Evolutionary conservation across 345 rosid species (phyloP).

Genomic region (Limnanthes douglasii): DNA sequence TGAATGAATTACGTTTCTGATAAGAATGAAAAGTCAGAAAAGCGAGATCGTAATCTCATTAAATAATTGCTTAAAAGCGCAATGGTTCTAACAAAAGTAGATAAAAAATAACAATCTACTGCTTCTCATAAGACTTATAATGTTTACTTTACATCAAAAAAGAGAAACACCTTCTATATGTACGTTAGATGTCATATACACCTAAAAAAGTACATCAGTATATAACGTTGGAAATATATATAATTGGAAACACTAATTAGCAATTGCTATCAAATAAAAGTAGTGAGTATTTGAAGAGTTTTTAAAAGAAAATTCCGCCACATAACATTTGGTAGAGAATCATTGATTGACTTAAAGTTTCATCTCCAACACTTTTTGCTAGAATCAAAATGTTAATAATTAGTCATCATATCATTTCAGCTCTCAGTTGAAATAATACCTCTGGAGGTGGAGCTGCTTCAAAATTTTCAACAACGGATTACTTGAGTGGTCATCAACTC

Average conservation of each 20-base stretch:
- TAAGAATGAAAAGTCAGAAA: too few relatives aligned
- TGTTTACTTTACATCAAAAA: conserved; percentile 1
- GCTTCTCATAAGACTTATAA: background rate
- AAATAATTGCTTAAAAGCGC: too few relatives aligned
- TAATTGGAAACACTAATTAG: conserved; percentile 3
- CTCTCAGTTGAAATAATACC: too few relatives aligned
- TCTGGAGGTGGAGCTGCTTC: too few relatives aligned
- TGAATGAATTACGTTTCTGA: too few relatives aligned
- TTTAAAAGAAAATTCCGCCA: conserved; percentile 32
- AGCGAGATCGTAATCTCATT: too few relatives aligned
- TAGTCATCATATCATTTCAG: conserved; percentile 98
- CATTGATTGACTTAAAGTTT: conserved; percentile 46
- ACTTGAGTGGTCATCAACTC: too few relatives aligned
- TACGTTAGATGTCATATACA: conserved; percentile 94
- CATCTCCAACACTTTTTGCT: conserved; percentile 48
- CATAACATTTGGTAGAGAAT: conserved; percentile 74
- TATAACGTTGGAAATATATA: conserved; percentile 38
- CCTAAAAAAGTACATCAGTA: conserved; percentile 74
- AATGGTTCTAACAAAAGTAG: too few relatives aligned
- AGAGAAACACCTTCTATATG: conserved; percentile 17
- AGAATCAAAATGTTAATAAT: conserved; percentile 77
- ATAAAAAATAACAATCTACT: too few relatives aligned
- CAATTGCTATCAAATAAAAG: too few relatives aligned
- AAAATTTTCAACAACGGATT: too few relatives aligned
- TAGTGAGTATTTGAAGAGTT: too few relatives aligned